Base-by-base conservation (phyloP, 148 eudicot species). In the Polygonum maritimum region DNA sequence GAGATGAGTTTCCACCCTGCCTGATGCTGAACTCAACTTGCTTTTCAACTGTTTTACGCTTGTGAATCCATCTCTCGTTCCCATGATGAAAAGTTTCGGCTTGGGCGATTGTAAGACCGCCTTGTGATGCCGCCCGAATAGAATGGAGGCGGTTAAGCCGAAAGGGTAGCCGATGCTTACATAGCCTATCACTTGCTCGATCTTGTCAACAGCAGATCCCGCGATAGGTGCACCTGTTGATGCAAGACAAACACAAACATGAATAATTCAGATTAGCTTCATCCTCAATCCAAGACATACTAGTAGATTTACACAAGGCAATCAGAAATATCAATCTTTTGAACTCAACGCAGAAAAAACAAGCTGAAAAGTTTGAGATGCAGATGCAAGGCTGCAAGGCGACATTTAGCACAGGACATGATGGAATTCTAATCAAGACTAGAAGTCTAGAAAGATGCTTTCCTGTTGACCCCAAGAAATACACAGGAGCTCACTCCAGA, bases 91-190 rank as follows among this genome's bases (percentile, higher is more conserved):
- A 1, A 26, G 31, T 1, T 26, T 26, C 31, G 31, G 31, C 31
- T 26, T 26, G 31, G 31, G 31, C 31, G 31, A 26, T 26, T 26
- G 31, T 1, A 26, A 26, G 31, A 26, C 31, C 31, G 31, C 31
- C 31, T 26, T 26, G 31, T 26, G 31, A 1, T 26, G 31, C 31
- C 31, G 31, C 31, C 31, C 31, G 31, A 26, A 26, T 26, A 82
- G 84, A 74, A 84, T 79, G 9, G 87, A 84, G 39, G 87, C 84
- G 71, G 67, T 71, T 41, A 79, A 14, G 67, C 84, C 84, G 40
- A 84, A 84, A 4, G 87, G 83, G 51, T 82, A 82, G 48, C 87
- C 87, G 74, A 84, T 84, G 58, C 87, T 84, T 44, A 82, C 81
- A 75, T 82, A 82, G 44, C 85, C 85, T 38, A 85, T 60, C 7